Percentiles rank a stretch among this genome's conserved stretches.
These are phyloP conservation scores for Ophiostoma triangulosporum DNA, from an alignment of 2,329 filamentous ascomycete species.

Conservation along the genomic window DNA sequence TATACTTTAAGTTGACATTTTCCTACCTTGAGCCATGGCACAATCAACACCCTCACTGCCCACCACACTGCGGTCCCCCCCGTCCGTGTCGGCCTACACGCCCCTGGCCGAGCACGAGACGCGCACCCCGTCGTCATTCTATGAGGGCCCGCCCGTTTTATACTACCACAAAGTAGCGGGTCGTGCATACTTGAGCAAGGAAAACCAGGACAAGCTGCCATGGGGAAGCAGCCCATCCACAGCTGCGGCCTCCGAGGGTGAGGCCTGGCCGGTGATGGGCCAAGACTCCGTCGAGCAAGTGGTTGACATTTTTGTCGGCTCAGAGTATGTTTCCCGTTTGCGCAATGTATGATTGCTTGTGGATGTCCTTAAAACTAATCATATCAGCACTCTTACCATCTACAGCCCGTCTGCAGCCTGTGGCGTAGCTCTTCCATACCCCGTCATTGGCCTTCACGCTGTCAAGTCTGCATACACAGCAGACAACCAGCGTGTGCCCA, in stretches of 20 bases:
- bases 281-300: constrained; percentile 30
- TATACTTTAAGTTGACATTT: no score
- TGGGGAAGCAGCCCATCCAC: constrained; percentile 31
- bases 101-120: constrained; percentile 55
- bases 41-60: constrained; percentile 17
- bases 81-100: constrained; percentile 45
- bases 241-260: constrained; percentile 21
- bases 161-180: constrained; percentile 46
- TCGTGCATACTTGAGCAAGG: constrained; percentile 42
- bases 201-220: constrained; percentile 40
- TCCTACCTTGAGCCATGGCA: constrained; percentile 6
- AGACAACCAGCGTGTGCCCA: constrained; percentile 26
- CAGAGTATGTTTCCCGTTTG: constrained; percentile 33
- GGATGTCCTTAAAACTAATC: background rate
- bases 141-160: constrained; percentile 55
- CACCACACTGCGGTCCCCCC: constrained; percentile 43
- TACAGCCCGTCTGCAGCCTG: constrained; percentile 44
- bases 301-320: constrained; percentile 45
- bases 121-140: constrained; percentile 60
- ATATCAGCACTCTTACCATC: constrained; percentile 41
- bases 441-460: constrained; percentile 61
- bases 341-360: background rate
- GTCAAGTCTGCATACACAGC: constrained; percentile 42
- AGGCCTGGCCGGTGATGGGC: constrained; percentile 17
- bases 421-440: constrained; percentile 60